Base-by-base conservation (phyloP, 305 asterid species). In the Fraxinus sp. region DNA sequence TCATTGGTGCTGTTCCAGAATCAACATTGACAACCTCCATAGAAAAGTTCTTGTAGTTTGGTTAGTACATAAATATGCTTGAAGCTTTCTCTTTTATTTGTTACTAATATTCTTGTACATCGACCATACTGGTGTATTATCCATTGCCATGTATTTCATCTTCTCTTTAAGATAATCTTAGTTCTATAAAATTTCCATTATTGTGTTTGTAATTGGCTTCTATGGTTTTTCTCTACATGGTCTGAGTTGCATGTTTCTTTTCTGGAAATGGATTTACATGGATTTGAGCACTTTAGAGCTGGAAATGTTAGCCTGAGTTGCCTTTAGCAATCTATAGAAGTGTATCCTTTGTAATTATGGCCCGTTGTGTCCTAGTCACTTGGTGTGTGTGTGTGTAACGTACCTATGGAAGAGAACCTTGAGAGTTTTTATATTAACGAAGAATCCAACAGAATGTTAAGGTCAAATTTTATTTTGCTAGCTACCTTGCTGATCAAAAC, bases 1-100 rank as follows among this genome's bases (percentile, higher is more conserved):
- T 93, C 43, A 89, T 95, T 49, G 99, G 99, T 75, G 99, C 99
- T 14, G 98, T 95, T 80, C 97, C 97, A 16, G 93, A 95, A 84
- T 20, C 93, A 78, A 92, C 97, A 7, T 80, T 95, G 83, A 80
- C 85, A 73, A 90, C 95, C 80, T 82, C 87, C 93, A 91, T 95
- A 83, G 99, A 94, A 66, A 95, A 91, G 80, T 95, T 91, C 95
- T 83, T 94, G 92, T 94, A 88, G 91, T 83, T 16, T 77, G 89
- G 87, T 80, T 68, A 41, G 86, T 82, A 62, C 75, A 49, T 79
- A 84, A 83, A 37, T 39, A 49, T 79, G 81, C 46, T 82, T 62
- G 43, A 28, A 26, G 43, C 84, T 32, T 0, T 41, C 84, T 76
- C 49, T 82, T 71, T 14, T 28, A 33, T 20, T 79, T 70, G 33